Evolutionary conservation across 2,329 filamentous ascomycete genomes (phyloP).

Genomic region (Aspergillus japonicus): DNA sequence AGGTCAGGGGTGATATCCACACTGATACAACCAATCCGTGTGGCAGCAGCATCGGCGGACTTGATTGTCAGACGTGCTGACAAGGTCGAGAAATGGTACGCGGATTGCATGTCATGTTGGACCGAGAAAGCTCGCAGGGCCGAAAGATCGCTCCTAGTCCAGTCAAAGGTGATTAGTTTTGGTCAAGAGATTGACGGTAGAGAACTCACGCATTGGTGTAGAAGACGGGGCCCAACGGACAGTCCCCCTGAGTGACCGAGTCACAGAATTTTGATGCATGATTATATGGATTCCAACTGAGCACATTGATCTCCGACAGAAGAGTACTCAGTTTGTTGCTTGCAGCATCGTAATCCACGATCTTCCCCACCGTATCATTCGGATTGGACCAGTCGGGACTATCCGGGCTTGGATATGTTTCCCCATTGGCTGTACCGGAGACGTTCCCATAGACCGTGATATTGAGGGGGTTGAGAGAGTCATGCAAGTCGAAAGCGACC

Average conservation of each 20-base stretch:
- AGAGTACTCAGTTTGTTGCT: slow-evolving; percentile 70
- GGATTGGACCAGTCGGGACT: slow-evolving; percentile 63
- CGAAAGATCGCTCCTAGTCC: slow-evolving; percentile 46
- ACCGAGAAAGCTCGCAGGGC: slow-evolving; percentile 71
- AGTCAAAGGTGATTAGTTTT: slow-evolving; percentile 1
- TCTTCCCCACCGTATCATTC: slow-evolving; percentile 70
- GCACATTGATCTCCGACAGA: slow-evolving; percentile 66
- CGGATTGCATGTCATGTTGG: slow-evolving; percentile 71
- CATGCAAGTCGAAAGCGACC: slow-evolving; percentile 66
- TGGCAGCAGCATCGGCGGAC: slow-evolving; percentile 65
- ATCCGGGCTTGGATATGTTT: slow-evolving; percentile 58
- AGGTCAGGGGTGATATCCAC: slow-evolving; percentile 82
- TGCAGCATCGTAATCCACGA: slow-evolving; percentile 60
- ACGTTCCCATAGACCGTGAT: slow-evolving; percentile 91
- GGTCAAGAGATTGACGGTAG: background rate
- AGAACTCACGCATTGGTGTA: slow-evolving; percentile 50
- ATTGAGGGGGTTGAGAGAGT: slow-evolving; percentile 64
- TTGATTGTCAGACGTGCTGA: slow-evolving; percentile 70
- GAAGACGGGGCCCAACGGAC: slow-evolving; percentile 76
- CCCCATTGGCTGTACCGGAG: slow-evolving; percentile 61
- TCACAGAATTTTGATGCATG: slow-evolving; percentile 65
- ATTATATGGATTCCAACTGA: slow-evolving; percentile 71
- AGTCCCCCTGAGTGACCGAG: slow-evolving; percentile 58
- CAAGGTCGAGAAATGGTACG: slow-evolving; percentile 83
- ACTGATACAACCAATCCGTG: slow-evolving; percentile 74